Base-by-base conservation (phyloP, 768 basidiomycete genomes). In the Lanmaoa rubissima region DNA sequence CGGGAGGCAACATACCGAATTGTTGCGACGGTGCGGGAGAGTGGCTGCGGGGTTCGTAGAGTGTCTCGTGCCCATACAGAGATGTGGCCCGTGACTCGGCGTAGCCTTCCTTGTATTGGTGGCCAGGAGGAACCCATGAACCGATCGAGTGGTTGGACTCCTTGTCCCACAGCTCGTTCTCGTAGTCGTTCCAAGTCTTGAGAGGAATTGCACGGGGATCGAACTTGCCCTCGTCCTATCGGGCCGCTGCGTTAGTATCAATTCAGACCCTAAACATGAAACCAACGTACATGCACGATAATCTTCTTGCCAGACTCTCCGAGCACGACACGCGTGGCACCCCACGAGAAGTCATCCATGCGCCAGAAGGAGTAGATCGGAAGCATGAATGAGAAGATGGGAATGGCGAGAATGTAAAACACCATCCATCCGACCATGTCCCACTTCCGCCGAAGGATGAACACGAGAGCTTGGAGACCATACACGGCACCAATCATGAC, bases 341-440 rank as follows among this genome's bases (percentile, higher is more conserved):
- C 94, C 93, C 94, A 94, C 0, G 90, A 92, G 83, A 96, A 97
- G 73, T 96, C 94, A 71, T 96, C 95, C 94, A 98, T 97, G 62
- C 78, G 81, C 95, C 94, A 98, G 87, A 98, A 96, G 6, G 93
- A 94, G 71, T 94, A 95, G 13, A 97, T 76, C 5, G 94, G 95
- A 28, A 98, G 82, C 77, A 92, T 81, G 81, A 97, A 91, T 8
- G 93, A 94, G 77, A 96, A 97, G 42, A 85, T 82, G 4, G 95
- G 95, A 61, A 98, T 91, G 54, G 96, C 94, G 38, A 94, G 71
- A 68, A 98, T 93, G 74, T 98, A 99, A 76, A 99, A 92, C 32
- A 92, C 65, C 89, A 93, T 92, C 93, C 94, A 96, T 5, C 93
- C 94, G 64, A 98, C 86, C 94, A 98, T 97, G 72, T 98, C 95